phyloP scores from a whole-genome alignment of 495 filamentous ascomycete genomes.

The Aspergillus sclerotioniger region DNA sequence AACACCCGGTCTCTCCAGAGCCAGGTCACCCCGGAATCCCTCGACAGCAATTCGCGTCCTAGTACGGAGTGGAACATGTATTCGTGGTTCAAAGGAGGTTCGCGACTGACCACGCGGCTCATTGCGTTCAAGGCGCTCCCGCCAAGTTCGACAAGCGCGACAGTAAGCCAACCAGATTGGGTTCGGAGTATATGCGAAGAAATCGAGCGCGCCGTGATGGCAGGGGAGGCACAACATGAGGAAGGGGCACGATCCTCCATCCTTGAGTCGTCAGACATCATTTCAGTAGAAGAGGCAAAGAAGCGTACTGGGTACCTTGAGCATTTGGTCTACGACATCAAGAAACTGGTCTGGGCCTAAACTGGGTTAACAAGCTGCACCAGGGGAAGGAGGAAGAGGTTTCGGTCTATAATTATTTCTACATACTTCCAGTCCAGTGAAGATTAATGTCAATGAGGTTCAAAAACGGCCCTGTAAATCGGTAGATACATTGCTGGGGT shows the following conservation, averaged over 20 bases:
- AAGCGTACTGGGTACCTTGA: slow-evolving; percentile 84
- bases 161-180: slow-evolving; percentile 65
- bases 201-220: slow-evolving; percentile 47
- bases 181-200: slow-evolving; percentile 67
- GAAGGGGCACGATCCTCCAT: slow-evolving; percentile 20
- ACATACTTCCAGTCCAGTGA: no score
- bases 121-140: slow-evolving; percentile 56
- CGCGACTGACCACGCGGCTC: slow-evolving; percentile 39
- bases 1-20: slow-evolving; percentile 83
- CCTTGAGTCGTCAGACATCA: slow-evolving; percentile 73
- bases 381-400: no score
- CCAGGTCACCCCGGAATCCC: slow-evolving; percentile 30
- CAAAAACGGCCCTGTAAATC: no score
- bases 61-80: slow-evolving; percentile 37
- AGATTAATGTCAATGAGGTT: no score
- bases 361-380: no score
- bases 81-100: slow-evolving; percentile 41
- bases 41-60: slow-evolving; percentile 22
- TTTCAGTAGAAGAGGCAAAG: slow-evolving; percentile 78
- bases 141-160: slow-evolving; percentile 27
- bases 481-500: background rate
- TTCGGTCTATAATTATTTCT: no score
- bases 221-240: slow-evolving; percentile 22
- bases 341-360: slow-evolving; percentile 88
- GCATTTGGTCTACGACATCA: slow-evolving; percentile 78